Evolutionary conservation across 2,329 filamentous ascomycete species (phyloP).

Genomic region (Dendryphion nanum): DNA sequence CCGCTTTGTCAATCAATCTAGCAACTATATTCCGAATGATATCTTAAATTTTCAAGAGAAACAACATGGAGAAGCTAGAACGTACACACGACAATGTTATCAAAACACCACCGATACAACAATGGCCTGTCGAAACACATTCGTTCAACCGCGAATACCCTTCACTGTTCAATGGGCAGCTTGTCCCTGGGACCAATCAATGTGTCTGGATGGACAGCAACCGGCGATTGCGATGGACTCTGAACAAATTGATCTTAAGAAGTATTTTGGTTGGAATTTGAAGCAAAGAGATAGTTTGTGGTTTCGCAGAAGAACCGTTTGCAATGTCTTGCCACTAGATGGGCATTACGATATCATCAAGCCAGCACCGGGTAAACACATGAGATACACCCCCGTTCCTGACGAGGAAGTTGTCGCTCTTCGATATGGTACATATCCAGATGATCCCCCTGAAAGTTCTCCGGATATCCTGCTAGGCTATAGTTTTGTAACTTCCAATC

Average conservation of each 20-base stretch:
- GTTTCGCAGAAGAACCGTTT: constrained; percentile 7
- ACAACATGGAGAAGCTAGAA: too few relatives aligned
- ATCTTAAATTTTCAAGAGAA: too few relatives aligned
- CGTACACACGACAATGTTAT: neutral
- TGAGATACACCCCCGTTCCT: neutral
- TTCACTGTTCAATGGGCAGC: neutral
- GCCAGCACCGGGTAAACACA: neutral
- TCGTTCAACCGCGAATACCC: neutral
- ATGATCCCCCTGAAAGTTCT: neutral
- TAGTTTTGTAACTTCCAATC: neutral
- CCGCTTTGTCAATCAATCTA: neutral
- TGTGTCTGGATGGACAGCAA: constrained; percentile 3
- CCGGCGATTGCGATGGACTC: constrained; percentile 10
- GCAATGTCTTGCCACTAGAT: constrained; percentile 4
- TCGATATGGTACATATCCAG: neutral
- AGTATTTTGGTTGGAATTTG: constrained; percentile 6
- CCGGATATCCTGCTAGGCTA: neutral
- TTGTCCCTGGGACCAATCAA: constrained; percentile 12
- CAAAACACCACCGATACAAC: too few relatives aligned
- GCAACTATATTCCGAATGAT: neutral
- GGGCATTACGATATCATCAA: neutral
- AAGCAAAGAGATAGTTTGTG: constrained; percentile 1
- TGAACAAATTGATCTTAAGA: constrained; percentile 11
- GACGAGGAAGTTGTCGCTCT: neutral
- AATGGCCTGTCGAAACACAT: neutral